Percentiles rank a stretch among this genome's conserved stretches.
Evolutionary conservation across 2,329 filamentous ascomycete species (phyloP).

Genomic region (Phoma herbarum): DNA sequence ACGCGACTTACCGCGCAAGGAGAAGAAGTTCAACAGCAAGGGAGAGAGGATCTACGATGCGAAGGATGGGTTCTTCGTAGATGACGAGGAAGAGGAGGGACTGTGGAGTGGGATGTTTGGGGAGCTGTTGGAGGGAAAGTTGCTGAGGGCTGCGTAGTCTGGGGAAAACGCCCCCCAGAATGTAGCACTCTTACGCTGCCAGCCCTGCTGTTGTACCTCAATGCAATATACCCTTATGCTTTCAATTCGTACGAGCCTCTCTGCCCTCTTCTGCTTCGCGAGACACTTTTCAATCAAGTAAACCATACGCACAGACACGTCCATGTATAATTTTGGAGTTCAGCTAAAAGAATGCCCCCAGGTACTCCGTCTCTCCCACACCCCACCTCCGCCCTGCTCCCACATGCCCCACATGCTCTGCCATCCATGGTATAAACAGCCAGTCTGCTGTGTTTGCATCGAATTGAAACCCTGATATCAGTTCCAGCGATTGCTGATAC

Average conservation of each 20-base stretch:
- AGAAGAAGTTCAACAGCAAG: conserved; percentile 71
- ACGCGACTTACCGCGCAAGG: conserved; percentile 67
- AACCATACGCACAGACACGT: no score
- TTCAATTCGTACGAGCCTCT: not conserved
- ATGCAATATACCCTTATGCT: conserved; percentile 5
- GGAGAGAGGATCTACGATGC: conserved; percentile 78
- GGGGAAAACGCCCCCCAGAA: not conserved
- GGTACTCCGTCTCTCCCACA: not conserved
- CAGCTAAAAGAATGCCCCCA: no score
- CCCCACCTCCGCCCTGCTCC: not conserved
- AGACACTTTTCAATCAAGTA: no score
- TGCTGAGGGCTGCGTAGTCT: conserved; percentile 34
- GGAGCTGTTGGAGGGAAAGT: conserved; percentile 43
- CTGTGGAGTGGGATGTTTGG: conserved; percentile 38
- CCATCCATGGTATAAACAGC: not conserved
- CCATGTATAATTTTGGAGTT: no score
- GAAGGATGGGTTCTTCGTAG: conserved; percentile 53
- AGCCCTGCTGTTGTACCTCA: not conserved
- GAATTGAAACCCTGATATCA: not conserved
- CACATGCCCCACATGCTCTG: not conserved
- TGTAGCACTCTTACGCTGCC: not conserved
- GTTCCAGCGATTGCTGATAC: not conserved
- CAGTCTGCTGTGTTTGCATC: not conserved
- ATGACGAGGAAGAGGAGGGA: conserved; percentile 39
- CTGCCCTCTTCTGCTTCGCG: no score